These are phyloP conservation scores for Cladorrhinum sp. DNA, from an alignment of 2,329 filamentous ascomycete genomes.

Conservation along the genomic window DNA sequence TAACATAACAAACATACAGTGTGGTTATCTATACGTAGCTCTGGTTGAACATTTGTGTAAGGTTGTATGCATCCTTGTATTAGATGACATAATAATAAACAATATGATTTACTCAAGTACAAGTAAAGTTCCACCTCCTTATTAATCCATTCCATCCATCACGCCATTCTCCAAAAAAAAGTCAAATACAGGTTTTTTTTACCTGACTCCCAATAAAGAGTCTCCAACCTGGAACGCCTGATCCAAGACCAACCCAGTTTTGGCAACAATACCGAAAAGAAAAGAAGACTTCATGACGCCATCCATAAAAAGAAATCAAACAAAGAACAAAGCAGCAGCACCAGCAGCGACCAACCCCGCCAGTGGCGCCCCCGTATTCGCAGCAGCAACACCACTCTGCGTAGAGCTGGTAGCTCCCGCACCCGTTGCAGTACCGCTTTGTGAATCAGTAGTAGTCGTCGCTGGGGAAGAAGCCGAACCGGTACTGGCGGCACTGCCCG, in stretches of 20 bases:
- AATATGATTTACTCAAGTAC: too few species aligned
- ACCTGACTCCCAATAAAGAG: not conserved
- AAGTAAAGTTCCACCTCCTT: too few species aligned
- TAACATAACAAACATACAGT: too few species aligned
- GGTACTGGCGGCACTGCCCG: not conserved
- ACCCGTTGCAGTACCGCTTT: not conserved
- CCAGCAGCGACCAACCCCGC: conserved; percentile 15
- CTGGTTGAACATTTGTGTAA: too few species aligned
- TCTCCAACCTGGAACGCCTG: too few species aligned
- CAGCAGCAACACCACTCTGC: conserved; percentile 5
- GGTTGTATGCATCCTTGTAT: too few species aligned
- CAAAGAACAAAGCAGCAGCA: conserved; percentile 17
- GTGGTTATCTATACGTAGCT: too few species aligned
- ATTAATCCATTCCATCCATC: too few species aligned
- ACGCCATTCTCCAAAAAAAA: too few species aligned
- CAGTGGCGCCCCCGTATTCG: conserved; percentile 4
- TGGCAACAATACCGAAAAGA: not conserved
- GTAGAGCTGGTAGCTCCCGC: not conserved
- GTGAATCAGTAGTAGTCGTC: not conserved
- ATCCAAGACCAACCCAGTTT: not conserved
- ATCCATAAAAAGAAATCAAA: conserved; percentile 6
- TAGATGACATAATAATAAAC: too few species aligned
- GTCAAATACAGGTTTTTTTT: too few species aligned
- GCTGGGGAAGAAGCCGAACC: not conserved
- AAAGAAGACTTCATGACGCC: not conserved